Percentiles rank a stretch among this genome's conserved stretches.
phyloP scores from a whole-genome alignment of 75 land plant genomes.

The Picea sitchensis region DNA sequence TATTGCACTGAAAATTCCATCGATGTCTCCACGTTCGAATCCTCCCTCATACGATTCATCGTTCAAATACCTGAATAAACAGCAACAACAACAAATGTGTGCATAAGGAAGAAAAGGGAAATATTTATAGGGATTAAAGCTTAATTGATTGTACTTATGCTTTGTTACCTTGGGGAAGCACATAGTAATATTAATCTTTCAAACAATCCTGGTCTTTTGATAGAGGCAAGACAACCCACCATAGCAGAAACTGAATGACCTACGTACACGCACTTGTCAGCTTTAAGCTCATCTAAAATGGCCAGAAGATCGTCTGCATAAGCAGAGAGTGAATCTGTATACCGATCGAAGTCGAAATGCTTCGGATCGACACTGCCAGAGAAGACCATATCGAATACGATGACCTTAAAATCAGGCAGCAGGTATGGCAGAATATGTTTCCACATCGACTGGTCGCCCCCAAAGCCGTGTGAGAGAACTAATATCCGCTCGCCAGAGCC shows the following conservation, averaged over 20 bases:
- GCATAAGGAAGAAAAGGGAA: neutral
- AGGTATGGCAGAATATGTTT: slow-evolving; percentile 44
- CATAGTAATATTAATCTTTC: slow-evolving; percentile 19
- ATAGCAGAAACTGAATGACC: slow-evolving; percentile 36
- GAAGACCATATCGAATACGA: slow-evolving; percentile 63
- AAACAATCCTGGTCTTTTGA: slow-evolving; percentile 25
- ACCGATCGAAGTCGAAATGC: slow-evolving; percentile 7
- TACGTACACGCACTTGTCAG: slow-evolving; percentile 20
- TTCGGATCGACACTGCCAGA: slow-evolving; percentile 28
- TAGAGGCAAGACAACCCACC: slow-evolving; percentile 31
- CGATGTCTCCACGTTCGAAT: slow-evolving; percentile 36
- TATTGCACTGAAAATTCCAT: slow-evolving; percentile 33
- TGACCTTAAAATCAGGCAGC: slow-evolving; percentile 21
- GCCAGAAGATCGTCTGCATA: slow-evolving; percentile 32
- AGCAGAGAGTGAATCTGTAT: slow-evolving; percentile 11
- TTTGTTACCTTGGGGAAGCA: slow-evolving; percentile 22
- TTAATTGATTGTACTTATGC: neutral
- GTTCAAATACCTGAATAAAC: slow-evolving; percentile 52
- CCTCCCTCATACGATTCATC: slow-evolving; percentile 64
- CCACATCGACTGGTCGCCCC: slow-evolving; percentile 62
- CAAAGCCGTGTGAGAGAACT: slow-evolving; percentile 69
- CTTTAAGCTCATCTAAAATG: slow-evolving; percentile 25
- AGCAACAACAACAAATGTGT: neutral
- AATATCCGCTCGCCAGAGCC: slow-evolving; percentile 36
- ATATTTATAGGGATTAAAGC: neutral